These are phyloP conservation scores for Exophiala sideris DNA, from an alignment of 2,329 filamentous ascomycete species.

Conservation along the genomic window DNA sequence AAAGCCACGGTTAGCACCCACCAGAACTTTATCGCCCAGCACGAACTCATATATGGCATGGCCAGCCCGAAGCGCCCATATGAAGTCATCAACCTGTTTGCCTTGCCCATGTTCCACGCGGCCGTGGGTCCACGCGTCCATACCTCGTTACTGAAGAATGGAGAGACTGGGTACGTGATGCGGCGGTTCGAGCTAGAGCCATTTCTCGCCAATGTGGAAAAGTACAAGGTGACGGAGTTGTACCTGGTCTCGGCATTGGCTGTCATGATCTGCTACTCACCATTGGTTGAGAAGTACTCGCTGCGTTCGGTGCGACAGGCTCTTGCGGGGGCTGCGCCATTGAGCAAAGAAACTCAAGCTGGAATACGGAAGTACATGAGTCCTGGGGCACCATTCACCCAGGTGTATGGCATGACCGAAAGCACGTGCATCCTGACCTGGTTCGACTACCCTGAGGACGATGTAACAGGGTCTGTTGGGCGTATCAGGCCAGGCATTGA, in stretches of 20 bases:
- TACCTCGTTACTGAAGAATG: constrained; percentile 36
- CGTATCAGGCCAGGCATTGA: constrained; percentile 37
- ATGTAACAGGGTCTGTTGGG: constrained; percentile 49
- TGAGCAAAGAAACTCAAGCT: constrained; percentile 42
- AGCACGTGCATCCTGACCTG: constrained; percentile 33
- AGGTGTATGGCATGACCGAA: constrained; percentile 57
- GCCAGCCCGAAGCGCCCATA: not conserved
- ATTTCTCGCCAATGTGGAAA: constrained; percentile 13
- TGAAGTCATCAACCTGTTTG: constrained; percentile 23
- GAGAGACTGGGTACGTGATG: constrained; percentile 47
- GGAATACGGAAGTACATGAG: constrained; percentile 42
- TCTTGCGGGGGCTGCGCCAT: constrained; percentile 46
- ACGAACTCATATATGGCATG: constrained; percentile 27
- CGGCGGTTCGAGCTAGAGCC: constrained; percentile 37
- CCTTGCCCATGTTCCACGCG: constrained; percentile 13
- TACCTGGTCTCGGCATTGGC: constrained; percentile 44
- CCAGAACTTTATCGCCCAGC: constrained; percentile 47
- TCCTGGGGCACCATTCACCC: constrained; percentile 40
- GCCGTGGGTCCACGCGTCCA: constrained; percentile 15
- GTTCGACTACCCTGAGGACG: constrained; percentile 37
- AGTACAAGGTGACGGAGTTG: constrained; percentile 18
- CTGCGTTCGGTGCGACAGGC: constrained; percentile 28
- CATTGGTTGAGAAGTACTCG: constrained; percentile 26
- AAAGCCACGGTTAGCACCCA: constrained; percentile 60
- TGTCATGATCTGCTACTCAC: constrained; percentile 32